Evolutionary conservation across 73 alveolate species (phyloP), one percentile per base, ranked within the genome.

Genomic region (Paramecium bursaria): DNA sequence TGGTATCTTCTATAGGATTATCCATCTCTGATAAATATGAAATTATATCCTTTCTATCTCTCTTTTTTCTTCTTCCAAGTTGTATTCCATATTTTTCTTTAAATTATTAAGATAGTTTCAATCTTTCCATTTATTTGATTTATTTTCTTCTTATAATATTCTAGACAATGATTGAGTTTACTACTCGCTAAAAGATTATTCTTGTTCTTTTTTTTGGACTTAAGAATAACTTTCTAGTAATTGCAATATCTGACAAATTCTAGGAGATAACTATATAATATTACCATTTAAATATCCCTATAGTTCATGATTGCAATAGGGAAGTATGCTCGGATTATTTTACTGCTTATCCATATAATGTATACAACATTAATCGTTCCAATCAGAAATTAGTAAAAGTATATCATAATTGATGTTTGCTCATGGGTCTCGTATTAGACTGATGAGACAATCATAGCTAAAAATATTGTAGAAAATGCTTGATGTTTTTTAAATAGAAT

Each of bases 281-380:
- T n/a, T 57, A 57, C 76, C 22, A 35, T 67, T 67, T 67, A 42
- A 33, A 67, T 67, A 39, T 67, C 26, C 44, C 44, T 57, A 39
- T 39, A 39, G 44, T 67, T 67, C 3, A 67, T 57, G 44, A 67
- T 39, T 19, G 44, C 11, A 9, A 67, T 57, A 19, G 82, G 82
- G 26, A 67, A 2, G 44, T 39, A 57, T 1, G 44, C 82, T 30
- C 17, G 33, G 19, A 67, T 39, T 13, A 67, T 25, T 42, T 67
- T 67, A 23, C 60, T 17, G 22, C 19, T 25, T 47, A 67, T 67
- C 82, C 82, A 67, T 4, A 42, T 15, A 19, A 21, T 47, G 33
- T 35, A 67, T 3, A 67, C 19, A 4, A 19, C 60, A 67, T 67
- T 67, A 2, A 67, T 42, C 0, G 21, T 10, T 30, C 60, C 82